phyloP scores from a whole-genome alignment of 176 grass and related monocot species.

The Chloris gayana region DNA sequence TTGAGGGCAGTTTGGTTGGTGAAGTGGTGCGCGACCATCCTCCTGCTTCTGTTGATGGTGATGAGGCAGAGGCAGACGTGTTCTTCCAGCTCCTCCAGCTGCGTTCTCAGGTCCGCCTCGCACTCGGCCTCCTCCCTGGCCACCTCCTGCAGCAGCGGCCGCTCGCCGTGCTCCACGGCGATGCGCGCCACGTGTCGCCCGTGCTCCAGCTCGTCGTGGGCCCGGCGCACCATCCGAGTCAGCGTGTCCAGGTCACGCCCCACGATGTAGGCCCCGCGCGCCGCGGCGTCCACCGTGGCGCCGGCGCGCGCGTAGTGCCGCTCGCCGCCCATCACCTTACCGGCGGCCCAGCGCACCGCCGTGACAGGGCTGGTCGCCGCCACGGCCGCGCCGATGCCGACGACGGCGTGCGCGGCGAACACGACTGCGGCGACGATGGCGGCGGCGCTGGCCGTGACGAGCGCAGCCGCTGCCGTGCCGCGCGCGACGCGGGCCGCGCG shows the following conservation, averaged over 20 bases:
- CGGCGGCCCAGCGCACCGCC: background rate
- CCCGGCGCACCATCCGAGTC: conserved; percentile 76
- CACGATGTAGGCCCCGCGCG: conserved; percentile 79
- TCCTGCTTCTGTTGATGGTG: background rate
- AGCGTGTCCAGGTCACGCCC: conserved; percentile 84
- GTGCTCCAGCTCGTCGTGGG: conserved; percentile 89
- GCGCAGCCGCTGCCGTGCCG: conserved; percentile 32
- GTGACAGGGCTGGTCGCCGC: background rate
- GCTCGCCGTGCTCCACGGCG: conserved; percentile 43
- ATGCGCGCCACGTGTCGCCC: conserved; percentile 72
- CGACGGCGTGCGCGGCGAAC: conserved; percentile 45
- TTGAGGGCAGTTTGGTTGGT: too few species aligned
- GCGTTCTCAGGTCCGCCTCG: background rate
- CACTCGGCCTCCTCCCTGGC: background rate
- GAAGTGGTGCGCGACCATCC: background rate
- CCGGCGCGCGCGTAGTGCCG: conserved; percentile 18
- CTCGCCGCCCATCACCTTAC: background rate
- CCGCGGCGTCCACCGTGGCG: conserved; percentile 65
- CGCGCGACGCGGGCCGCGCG: conserved; percentile 17
- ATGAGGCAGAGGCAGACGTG: background rate
- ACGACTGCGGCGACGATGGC: conserved; percentile 37
- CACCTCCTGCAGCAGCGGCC: conserved; percentile 50
- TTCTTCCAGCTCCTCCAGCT: background rate
- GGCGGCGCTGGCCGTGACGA: conserved; percentile 40
- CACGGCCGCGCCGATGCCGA: conserved; percentile 43